Evolutionary conservation across 371 early-diverging fungal genomes (phyloP).

Genomic region (Mortierella sp.): DNA sequence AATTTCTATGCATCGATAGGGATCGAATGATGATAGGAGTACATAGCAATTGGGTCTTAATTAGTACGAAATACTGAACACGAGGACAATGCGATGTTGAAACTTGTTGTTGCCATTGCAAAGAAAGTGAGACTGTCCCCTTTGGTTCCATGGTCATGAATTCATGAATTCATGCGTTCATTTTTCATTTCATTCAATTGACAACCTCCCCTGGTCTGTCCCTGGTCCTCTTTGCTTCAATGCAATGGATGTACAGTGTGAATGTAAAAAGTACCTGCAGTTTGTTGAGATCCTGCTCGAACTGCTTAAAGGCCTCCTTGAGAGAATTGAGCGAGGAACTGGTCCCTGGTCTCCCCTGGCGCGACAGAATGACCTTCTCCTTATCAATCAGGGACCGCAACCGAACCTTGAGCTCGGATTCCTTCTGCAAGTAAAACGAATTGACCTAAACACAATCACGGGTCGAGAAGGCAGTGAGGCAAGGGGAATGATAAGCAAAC

Average conservation of each 20-base stretch:
- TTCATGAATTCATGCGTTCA: no score
- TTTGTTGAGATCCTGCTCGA: conserved; percentile 93
- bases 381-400: conserved; percentile 82
- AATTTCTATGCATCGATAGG: conserved; percentile 78
- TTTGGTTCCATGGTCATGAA: not conserved
- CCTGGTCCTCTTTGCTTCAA: no score
- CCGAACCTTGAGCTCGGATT: conserved; percentile 83
- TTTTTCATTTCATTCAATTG: not conserved
- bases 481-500: not conserved
- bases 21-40: not conserved
- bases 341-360: conserved; percentile 68
- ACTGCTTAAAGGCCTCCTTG: conserved; percentile 90
- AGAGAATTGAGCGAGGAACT: conserved; percentile 76
- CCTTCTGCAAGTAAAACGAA: conserved; percentile 85
- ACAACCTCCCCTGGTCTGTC: not conserved
- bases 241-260: no score
- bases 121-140: no score
- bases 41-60: conserved; percentile 1
- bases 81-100: not conserved
- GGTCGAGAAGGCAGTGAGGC: no score
- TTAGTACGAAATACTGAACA: conserved; percentile 10
- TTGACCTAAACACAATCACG: conserved; percentile 76
- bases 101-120: no score
- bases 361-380: conserved; percentile 79
- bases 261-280: conserved; percentile 77